phyloP scores from a whole-genome alignment of 2,329 filamentous ascomycete species.

The Aspergillus sp. region DNA sequence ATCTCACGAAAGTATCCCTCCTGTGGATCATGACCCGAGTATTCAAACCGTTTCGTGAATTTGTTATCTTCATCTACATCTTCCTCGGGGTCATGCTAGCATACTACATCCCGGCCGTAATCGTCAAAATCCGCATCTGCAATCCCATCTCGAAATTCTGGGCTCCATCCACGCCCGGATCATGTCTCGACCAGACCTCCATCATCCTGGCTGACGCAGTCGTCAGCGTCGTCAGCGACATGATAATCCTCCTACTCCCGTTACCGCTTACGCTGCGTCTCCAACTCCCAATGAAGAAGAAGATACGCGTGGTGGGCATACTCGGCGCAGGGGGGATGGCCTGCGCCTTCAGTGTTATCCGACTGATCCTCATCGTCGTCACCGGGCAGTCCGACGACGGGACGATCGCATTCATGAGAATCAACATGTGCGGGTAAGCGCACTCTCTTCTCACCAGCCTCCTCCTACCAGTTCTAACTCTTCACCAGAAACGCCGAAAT shows the following conservation, averaged over 20 bases:
- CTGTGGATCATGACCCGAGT: constrained; percentile 47
- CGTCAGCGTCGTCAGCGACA: constrained; percentile 60
- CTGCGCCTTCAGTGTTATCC: constrained; percentile 28
- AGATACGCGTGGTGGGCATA: constrained; percentile 47
- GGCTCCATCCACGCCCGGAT: constrained; percentile 24
- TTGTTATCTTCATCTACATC: constrained; percentile 39
- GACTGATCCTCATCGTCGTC: constrained; percentile 24
- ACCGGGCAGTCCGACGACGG: constrained; percentile 23
- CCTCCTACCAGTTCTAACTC: constrained; percentile 34
- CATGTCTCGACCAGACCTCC: constrained; percentile 28
- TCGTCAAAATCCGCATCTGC: constrained; percentile 46
- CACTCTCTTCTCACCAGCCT: neutral
- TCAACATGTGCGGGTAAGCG: constrained; percentile 33
- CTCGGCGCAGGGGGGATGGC: constrained; percentile 48
- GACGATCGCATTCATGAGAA: constrained; percentile 29
- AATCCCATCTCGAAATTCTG: constrained; percentile 45
- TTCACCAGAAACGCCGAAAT: constrained; percentile 38
- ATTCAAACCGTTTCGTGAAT: constrained; percentile 43
- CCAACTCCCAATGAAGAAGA: constrained; percentile 48
- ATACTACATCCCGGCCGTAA: constrained; percentile 44
- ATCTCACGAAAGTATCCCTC: constrained; percentile 46
- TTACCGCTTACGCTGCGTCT: constrained; percentile 47
- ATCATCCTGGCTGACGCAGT: constrained; percentile 56
- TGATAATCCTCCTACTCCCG: constrained; percentile 53
- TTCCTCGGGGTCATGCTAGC: constrained; percentile 38